A percentile compares a stretch with the other conserved stretches of the same genome.
phyloP scores from a whole-genome alignment of 345 rosid genomes.

The Eucalyptus camaldulensis region DNA sequence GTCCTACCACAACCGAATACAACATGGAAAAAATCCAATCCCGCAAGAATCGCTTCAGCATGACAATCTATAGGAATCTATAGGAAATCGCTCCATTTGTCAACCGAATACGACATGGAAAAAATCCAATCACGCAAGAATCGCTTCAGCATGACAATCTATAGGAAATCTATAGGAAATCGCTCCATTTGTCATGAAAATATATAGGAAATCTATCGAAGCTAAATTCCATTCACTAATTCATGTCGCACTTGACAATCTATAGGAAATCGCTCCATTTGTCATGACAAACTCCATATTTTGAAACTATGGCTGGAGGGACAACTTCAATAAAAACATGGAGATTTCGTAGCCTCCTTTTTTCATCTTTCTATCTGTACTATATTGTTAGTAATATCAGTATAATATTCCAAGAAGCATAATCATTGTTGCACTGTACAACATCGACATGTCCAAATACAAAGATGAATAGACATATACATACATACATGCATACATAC shows the following conservation, averaged over 20 bases:
- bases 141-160: too few relatives aligned
- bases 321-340: not conserved
- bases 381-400: not conserved
- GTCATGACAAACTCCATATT: not conserved
- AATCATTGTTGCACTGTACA: not conserved
- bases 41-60: not conserved
- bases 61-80: not conserved
- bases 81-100: too few relatives aligned
- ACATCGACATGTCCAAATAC: not conserved
- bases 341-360: not conserved
- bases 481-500: too few relatives aligned
- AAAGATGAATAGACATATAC: not conserved
- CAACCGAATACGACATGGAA: too few relatives aligned
- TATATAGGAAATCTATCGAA: not conserved
- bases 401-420: not conserved
- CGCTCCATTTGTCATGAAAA: too few relatives aligned
- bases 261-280: not conserved
- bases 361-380: not conserved
- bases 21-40: not conserved
- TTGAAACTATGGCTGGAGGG: not conserved
- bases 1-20: not conserved
- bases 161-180: too few relatives aligned
- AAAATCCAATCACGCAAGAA: too few relatives aligned
- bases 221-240: not conserved
- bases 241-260: not conserved